Conservation (phyloP, 495 filamentous ascomycete species). For the Podospora appendiculata region DNA sequence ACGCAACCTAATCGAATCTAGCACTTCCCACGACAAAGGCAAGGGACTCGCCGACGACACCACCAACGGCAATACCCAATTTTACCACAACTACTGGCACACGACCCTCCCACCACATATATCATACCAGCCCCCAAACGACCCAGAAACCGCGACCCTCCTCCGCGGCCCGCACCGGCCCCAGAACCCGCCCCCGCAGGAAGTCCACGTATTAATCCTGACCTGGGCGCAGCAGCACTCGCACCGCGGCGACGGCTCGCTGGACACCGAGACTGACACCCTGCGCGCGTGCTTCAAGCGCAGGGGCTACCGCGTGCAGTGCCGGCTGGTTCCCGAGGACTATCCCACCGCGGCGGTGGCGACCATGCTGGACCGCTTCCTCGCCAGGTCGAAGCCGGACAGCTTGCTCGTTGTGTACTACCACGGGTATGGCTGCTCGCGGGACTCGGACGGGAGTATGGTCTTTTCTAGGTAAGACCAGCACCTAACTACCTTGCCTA, state of each 20-base stretch:
- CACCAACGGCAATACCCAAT: background rate
- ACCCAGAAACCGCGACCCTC: background rate
- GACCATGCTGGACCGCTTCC: constrained; percentile 16
- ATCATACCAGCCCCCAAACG: background rate
- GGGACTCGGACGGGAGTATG: constrained; percentile 15
- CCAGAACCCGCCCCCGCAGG: constrained; percentile 6
- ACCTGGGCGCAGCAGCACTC: constrained; percentile 14
- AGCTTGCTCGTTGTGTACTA: constrained; percentile 19
- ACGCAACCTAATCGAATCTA: constrained; percentile 1
- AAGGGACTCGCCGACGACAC: constrained; percentile 4
- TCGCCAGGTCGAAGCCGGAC: constrained; percentile 1
- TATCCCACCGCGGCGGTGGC: constrained; percentile 20
- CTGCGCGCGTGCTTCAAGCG: constrained; percentile 15
- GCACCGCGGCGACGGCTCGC: constrained; percentile 2
- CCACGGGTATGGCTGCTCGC: constrained; percentile 7
- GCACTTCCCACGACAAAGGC: constrained; percentile 3
- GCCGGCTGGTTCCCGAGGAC: constrained; percentile 14
- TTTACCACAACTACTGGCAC: background rate
- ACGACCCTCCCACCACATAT: background rate
- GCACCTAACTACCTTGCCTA: too few relatives aligned
- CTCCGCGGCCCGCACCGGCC: too few relatives aligned
- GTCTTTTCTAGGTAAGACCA: constrained; percentile 13
- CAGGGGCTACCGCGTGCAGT: constrained; percentile 19
- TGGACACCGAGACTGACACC: constrained; percentile 8
- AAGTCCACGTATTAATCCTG: constrained; percentile 18